Evolutionary conservation across 2,329 filamentous ascomycete genomes (phyloP).

Genomic region (Colletotrichum lentis): DNA sequence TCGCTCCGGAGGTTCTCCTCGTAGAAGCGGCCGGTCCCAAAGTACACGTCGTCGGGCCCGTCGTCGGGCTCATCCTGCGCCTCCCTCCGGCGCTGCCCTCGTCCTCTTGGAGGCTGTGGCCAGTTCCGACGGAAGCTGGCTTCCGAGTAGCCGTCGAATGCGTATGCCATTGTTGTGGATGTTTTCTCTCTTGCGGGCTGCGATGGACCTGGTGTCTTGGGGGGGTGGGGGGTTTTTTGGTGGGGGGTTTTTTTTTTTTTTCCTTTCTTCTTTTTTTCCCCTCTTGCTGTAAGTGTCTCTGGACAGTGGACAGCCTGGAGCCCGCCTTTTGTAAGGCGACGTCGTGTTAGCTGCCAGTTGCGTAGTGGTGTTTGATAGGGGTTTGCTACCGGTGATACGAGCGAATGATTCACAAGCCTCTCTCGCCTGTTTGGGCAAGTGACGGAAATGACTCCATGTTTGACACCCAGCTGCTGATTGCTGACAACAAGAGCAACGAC

Average conservation of each 20-base stretch:
- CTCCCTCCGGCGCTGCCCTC: background rate
- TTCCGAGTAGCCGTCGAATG: slow-evolving; percentile 33
- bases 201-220: background rate
- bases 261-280: no score
- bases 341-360: background rate
- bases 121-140: background rate
- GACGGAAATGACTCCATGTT: background rate
- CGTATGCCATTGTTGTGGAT: slow-evolving; percentile 15
- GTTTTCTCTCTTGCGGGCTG: background rate
- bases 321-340: background rate
- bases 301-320: no score
- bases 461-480: background rate
- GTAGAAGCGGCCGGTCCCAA: slow-evolving; percentile 14
- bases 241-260: no score
- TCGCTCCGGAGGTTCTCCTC: slow-evolving; percentile 12
- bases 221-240: no score
- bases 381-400: background rate
- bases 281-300: no score
- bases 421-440: background rate
- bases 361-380: background rate
- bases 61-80: no score
- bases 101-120: background rate
- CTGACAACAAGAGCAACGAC: background rate
- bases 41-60: background rate
- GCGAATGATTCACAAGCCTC: background rate